Base-by-base conservation (phyloP, 768 basidiomycete species). In the Rhizopogon vinicolor region DNA sequence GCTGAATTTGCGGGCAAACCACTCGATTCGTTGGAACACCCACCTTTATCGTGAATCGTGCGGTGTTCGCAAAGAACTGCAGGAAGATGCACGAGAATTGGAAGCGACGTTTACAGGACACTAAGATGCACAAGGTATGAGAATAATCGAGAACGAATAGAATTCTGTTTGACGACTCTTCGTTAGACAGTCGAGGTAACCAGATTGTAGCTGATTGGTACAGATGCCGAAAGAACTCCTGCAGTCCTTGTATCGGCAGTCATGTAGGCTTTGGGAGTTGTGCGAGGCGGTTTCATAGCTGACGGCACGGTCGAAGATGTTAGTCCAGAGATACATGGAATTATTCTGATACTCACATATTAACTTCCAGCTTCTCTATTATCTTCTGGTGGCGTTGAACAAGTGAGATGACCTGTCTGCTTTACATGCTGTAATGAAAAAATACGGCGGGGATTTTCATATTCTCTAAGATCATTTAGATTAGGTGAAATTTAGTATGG, bases 301-400 rank as follows among this genome's bases (percentile, higher is more conserved):
- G 88, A 92, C 57, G 84, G 82, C 3, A 81, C 78, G 1, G 85
- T 93, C 22, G 85, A 86, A 66, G 89, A 93, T 74, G 92, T 90
- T 57, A 65, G 85, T 72, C 37, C 10, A 50, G 43, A 57, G 22
- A 14, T 9, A 45, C 42, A 33, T 10, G 52, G 39, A 41, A 53
- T 22, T 41, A 44, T 46, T 51, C 46, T 50, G 35, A 41, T 57
- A 37, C 51, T 35, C 49, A 52, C 60, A 39, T 40, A 13, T 14
- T 22, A 22, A 22, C 41, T 28, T 18, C 9, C 60, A 94, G 90
- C 79, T 95, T 59, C 73, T 95, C 12, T 93, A 93, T 63, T 87
- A 88, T 5, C 75, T 93, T 41, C 91, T 90, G 8, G 71, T 90
- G 1, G 78, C 78, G 5, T 56, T 76, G 13, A 87, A 87, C 74